Conservation (phyloP, 129 eudicot species). For the Apium graveolens region DNA sequence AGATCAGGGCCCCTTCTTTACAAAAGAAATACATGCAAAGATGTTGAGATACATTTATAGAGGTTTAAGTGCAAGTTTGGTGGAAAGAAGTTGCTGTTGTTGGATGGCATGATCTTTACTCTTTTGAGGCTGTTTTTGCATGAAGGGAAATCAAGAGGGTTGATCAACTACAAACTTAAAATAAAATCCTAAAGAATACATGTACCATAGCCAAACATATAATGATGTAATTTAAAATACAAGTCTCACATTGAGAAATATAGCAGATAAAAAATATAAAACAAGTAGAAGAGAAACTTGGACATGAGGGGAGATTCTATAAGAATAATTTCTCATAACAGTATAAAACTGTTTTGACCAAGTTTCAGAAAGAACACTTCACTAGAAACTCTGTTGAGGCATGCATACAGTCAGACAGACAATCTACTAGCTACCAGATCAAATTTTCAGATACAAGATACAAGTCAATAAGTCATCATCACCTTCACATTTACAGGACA, state of each 20-base stretch:
- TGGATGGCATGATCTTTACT: neutral
- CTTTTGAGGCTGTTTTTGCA: neutral
- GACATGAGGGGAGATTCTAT: neutral
- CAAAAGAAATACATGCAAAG: slow-evolving; percentile 30
- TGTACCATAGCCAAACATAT: neutral
- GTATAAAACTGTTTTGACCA: neutral
- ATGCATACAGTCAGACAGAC: neutral
- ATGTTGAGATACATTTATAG: slow-evolving; percentile 30
- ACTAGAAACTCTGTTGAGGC: neutral
- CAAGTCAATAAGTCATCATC: neutral
- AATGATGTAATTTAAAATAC: neutral
- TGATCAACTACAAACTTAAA: neutral
- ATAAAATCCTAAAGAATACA: neutral
- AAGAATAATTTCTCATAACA: neutral
- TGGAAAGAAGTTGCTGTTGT: slow-evolving; percentile 2
- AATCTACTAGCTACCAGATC: neutral
- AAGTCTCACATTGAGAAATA: neutral
- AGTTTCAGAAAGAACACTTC: neutral
- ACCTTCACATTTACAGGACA: neutral
- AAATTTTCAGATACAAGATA: neutral
- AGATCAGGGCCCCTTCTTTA: slow-evolving; percentile 6
- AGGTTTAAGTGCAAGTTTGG: slow-evolving; percentile 8
- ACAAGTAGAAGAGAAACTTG: neutral
- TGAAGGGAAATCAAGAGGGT: neutral
- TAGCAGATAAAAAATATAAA: neutral